Percentiles rank a stretch among this genome's conserved stretches.
Conservation (phyloP, 805 yeast genomes). For the Candida multigemmis region DNA sequence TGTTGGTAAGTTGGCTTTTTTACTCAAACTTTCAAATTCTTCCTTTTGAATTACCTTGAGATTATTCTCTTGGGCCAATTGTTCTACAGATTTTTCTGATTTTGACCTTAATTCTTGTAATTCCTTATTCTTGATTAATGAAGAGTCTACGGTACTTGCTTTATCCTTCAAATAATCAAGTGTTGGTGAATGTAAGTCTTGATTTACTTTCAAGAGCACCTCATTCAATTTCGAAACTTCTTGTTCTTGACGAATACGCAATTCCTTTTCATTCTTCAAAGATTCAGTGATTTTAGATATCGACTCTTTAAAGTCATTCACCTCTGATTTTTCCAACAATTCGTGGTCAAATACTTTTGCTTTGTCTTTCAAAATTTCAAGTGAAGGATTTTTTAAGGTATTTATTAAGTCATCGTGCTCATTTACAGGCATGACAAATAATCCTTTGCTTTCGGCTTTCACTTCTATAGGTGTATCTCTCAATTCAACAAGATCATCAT, state of each 20-base stretch:
- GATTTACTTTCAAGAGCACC: too few relatives aligned
- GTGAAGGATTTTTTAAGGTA: too few relatives aligned
- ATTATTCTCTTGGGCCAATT: conserved; percentile 7
- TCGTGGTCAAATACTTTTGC: conserved; percentile 8
- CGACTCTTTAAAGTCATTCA: too few relatives aligned
- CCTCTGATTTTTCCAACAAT: too few relatives aligned
- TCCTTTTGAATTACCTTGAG: conserved; percentile 3
- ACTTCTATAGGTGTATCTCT: conserved; percentile 7
- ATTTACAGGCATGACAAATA: conserved; percentile 6
- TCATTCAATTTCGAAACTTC: conserved; percentile 12
- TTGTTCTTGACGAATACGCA: too few relatives aligned
- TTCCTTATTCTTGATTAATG: too few relatives aligned
- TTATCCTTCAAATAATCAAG: conserved; percentile 6
- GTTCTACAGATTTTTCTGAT: conserved; percentile 7
- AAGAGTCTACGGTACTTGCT: too few relatives aligned
- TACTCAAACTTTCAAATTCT: conserved; percentile 1
- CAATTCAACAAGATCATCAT: too few relatives aligned
- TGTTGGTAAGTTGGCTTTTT: background rate
- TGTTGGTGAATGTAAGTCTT: conserved; percentile 4
- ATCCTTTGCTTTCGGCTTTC: conserved; percentile 8
- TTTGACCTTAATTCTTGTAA: too few relatives aligned
- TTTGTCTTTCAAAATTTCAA: conserved; percentile 9
- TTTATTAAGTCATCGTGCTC: conserved; percentile 6
- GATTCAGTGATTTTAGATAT: too few relatives aligned
- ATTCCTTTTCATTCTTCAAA: too few relatives aligned